Percentiles rank a stretch among this genome's conserved stretches.
Conservation (phyloP, 176 grass and related monocot genomes). For the Avena insularis region DNA sequence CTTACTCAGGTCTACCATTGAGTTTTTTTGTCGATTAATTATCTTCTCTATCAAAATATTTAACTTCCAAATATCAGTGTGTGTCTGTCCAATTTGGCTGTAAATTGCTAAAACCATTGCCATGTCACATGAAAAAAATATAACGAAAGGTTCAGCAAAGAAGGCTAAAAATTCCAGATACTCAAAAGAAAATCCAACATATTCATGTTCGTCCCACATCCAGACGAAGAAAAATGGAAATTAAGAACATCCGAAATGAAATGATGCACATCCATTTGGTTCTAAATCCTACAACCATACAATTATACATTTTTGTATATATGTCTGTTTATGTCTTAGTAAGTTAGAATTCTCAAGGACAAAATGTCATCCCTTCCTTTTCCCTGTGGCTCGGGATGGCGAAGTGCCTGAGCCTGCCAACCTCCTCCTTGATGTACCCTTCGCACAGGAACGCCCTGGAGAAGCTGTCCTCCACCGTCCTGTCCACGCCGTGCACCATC, state of each 20-base stretch:
- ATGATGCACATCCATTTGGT: neutral
- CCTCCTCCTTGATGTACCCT: conserved; percentile 66
- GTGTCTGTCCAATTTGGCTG: too few relatives aligned
- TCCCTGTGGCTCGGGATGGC: conserved; percentile 61
- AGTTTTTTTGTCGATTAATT: too few relatives aligned
- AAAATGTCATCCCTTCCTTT: conserved; percentile 55
- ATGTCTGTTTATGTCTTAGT: neutral
- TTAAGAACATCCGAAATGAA: neutral
- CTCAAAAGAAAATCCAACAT: neutral
- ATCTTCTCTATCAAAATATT: too few relatives aligned
- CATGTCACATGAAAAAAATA: neutral
- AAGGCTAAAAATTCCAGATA: neutral
- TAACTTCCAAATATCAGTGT: too few relatives aligned
- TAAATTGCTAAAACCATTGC: neutral
- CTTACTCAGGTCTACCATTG: too few relatives aligned
- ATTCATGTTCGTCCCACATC: neutral
- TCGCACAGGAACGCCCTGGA: conserved; percentile 60
- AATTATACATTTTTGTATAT: neutral
- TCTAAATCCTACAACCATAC: conserved; percentile 15
- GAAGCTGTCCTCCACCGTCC: conserved; percentile 52
- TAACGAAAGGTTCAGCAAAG: neutral
- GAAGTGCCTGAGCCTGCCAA: conserved; percentile 63
- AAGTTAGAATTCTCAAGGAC: conserved; percentile 47
- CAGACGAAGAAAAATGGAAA: neutral
- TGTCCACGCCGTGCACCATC: conserved; percentile 63